Percentiles rank a stretch among this genome's conserved stretches.
phyloP scores from a whole-genome alignment of 352 stramenopile species.

The Pythium insidiosum region DNA sequence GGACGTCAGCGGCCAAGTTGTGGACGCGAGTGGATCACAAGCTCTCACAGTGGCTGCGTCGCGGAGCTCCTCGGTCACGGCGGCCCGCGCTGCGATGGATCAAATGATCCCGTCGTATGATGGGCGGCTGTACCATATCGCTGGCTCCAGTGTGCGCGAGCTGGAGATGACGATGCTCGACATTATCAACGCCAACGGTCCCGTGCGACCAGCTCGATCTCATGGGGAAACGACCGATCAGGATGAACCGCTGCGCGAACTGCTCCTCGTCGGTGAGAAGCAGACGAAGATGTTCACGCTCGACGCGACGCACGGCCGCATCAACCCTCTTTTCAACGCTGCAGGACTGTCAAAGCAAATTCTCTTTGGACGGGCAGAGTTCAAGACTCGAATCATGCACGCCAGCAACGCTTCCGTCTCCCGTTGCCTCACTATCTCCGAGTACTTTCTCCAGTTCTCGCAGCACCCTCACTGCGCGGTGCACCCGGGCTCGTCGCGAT shows the following conservation, averaged over 20 bases:
- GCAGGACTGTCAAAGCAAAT: slow-evolving; percentile 17
- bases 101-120: slow-evolving; percentile 72
- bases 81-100: slow-evolving; percentile 28
- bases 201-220: slow-evolving; percentile 44
- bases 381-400: slow-evolving; percentile 58
- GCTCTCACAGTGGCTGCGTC: not conserved
- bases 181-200: slow-evolving; percentile 66
- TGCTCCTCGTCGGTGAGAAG: slow-evolving; percentile 77
- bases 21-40: not conserved
- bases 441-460: slow-evolving; percentile 79
- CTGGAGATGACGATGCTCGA: slow-evolving; percentile 73
- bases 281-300: slow-evolving; percentile 61
- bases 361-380: slow-evolving; percentile 69
- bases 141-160: slow-evolving; percentile 48
- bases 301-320: slow-evolving; percentile 47
- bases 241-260: slow-evolving; percentile 26
- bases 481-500: not conserved
- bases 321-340: slow-evolving; percentile 32
- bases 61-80: slow-evolving; percentile 4
- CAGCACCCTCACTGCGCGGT: slow-evolving; percentile 24
- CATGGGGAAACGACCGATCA: slow-evolving; percentile 6
- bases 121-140: slow-evolving; percentile 67
- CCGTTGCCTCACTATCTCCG: slow-evolving; percentile 72
- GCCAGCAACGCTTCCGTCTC: slow-evolving; percentile 44
- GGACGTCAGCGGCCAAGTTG: not conserved